These are phyloP conservation scores for Geosmithia morbida DNA, from an alignment of 2,329 filamentous ascomycete genomes.

Conservation along the genomic window DNA sequence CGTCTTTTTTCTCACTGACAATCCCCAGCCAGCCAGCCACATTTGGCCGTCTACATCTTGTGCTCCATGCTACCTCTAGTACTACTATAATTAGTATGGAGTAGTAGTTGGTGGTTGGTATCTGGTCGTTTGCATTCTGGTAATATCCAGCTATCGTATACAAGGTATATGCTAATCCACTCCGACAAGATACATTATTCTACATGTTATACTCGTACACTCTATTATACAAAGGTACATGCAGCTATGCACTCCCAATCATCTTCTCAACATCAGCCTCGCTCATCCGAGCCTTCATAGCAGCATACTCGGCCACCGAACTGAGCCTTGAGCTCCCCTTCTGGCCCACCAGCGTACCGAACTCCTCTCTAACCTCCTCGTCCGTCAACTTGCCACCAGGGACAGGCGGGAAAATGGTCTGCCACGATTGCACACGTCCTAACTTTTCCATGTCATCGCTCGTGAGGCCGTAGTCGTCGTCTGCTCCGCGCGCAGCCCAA, in stretches of 20 bases:
- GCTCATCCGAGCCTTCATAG: constrained; percentile 13
- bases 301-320: constrained; percentile 11
- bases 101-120: too few relatives aligned
- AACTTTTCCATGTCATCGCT: constrained; percentile 9
- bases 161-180: too few relatives aligned
- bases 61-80: too few relatives aligned
- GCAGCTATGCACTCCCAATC: background rate
- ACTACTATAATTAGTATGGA: too few relatives aligned
- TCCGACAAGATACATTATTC: too few relatives aligned
- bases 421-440: constrained; percentile 21
- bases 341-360: background rate
- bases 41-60: too few relatives aligned
- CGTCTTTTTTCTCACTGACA: too few relatives aligned
- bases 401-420: constrained; percentile 34
- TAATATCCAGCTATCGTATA: too few relatives aligned
- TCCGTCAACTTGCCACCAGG: background rate
- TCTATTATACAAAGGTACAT: background rate
- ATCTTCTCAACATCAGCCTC: constrained; percentile 4
- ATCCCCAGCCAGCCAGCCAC: too few relatives aligned
- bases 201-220: background rate
- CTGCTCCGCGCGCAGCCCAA: constrained; percentile 46
- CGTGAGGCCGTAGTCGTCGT: constrained; percentile 51
- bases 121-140: too few relatives aligned
- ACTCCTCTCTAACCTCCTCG: constrained; percentile 1
- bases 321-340: constrained; percentile 8